Evolutionary conservation across 495 filamentous ascomycete genomes (phyloP).

Genomic region (Xylaria grammica): DNA sequence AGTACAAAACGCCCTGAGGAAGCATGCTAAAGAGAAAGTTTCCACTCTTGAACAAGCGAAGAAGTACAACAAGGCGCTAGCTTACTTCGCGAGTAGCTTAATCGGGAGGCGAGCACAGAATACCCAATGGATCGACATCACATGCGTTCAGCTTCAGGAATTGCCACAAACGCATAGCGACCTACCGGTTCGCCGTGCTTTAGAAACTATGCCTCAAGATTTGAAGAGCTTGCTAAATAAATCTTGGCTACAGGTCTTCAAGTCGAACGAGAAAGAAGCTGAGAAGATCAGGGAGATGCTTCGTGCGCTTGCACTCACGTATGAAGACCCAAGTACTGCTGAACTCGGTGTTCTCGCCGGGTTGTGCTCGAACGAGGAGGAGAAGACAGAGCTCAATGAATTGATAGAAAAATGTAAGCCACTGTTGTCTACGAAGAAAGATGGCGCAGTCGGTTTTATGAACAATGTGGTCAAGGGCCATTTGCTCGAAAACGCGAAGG

Average conservation of each 20-base stretch:
- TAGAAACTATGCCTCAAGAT: conserved; percentile 42
- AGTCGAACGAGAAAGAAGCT: conserved; percentile 40
- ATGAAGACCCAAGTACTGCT: conserved; percentile 39
- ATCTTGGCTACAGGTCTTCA: conserved; percentile 43
- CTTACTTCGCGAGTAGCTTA: conserved; percentile 43
- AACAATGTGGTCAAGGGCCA: conserved; percentile 41
- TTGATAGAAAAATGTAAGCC: conserved; percentile 41
- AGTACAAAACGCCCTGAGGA: conserved; percentile 36
- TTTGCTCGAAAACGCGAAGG: conserved; percentile 36
- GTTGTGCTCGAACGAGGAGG: conserved; percentile 31
- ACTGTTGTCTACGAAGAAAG: conserved; percentile 31
- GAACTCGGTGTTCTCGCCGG: conserved; percentile 42
- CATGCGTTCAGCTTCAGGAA: conserved; percentile 38
- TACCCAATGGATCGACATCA: conserved; percentile 46
- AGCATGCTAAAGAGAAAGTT: conserved; percentile 33
- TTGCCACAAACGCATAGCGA: conserved; percentile 36
- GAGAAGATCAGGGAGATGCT: conserved; percentile 45
- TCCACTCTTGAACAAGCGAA: conserved; percentile 36
- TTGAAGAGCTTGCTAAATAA: conserved; percentile 37
- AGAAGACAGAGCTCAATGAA: conserved; percentile 33
- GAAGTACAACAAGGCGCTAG: conserved; percentile 41
- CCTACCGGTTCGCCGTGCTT: conserved; percentile 35
- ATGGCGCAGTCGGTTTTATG: conserved; percentile 37
- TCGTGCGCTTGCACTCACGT: conserved; percentile 41
- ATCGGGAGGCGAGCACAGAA: conserved; percentile 41